These are phyloP conservation scores for Beauveria caledonica DNA, from an alignment of 2,329 filamentous ascomycete genomes.

Conservation along the genomic window DNA sequence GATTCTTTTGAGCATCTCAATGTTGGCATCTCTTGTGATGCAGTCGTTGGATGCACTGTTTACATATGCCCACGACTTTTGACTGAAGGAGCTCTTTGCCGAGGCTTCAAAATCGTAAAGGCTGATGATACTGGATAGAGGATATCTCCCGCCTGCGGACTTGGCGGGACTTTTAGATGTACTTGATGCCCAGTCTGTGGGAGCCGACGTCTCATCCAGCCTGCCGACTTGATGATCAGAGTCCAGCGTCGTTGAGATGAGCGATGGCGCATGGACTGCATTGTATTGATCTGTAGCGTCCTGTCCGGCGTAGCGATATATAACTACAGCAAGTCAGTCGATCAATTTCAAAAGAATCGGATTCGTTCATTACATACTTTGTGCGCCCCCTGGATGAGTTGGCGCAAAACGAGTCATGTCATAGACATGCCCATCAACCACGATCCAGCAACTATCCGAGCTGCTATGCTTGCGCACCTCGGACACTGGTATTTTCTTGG, in stretches of 20 bases:
- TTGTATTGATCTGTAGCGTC: conserved; percentile 20
- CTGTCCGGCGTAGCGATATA: conserved; percentile 18
- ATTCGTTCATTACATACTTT: conserved; percentile 7
- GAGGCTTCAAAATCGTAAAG: conserved; percentile 20
- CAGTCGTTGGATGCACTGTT: conserved; percentile 19
- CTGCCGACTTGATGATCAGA: conserved; percentile 13
- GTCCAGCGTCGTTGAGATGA: conserved; percentile 16
- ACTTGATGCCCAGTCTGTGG: background rate
- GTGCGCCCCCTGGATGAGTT: conserved; percentile 17
- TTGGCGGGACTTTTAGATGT: background rate
- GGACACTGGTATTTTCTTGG: conserved; percentile 26
- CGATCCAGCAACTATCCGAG: conserved; percentile 52
- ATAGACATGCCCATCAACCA: conserved; percentile 58
- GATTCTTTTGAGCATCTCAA: conserved; percentile 13
- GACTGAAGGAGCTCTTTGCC: conserved; percentile 10
- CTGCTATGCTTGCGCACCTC: conserved; percentile 40
- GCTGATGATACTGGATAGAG: conserved; percentile 18
- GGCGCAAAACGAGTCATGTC: conserved; percentile 32
- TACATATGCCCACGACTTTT: conserved; percentile 20
- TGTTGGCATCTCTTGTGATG: conserved; percentile 18
- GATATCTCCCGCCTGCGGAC: conserved; percentile 2
- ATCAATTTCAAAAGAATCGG: no score
- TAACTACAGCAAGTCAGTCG: conserved; percentile 13
- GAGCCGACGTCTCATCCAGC: conserved; percentile 12
- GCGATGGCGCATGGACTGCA: conserved; percentile 16